Evolutionary conservation across 768 basidiomycete genomes (phyloP).

Genomic region (Coprinellus aureogranulatus): DNA sequence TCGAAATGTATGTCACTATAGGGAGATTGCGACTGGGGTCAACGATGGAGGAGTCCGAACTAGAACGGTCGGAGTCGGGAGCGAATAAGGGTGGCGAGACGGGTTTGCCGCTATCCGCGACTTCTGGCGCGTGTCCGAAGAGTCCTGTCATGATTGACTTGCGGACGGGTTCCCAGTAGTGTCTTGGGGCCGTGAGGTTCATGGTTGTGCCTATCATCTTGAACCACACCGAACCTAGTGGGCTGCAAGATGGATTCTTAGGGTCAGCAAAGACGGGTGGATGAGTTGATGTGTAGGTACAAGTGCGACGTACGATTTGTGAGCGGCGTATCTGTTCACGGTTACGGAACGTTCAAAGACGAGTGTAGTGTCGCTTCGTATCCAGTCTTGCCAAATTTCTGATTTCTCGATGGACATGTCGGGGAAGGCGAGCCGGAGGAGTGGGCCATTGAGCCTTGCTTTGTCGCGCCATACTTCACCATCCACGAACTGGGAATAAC

Average conservation of each 20-base stretch:
- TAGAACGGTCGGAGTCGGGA: neutral
- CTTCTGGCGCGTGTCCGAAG: slow-evolving; percentile 29
- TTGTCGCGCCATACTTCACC: slow-evolving; percentile 54
- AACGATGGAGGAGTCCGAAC: neutral
- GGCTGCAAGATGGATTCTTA: slow-evolving; percentile 19
- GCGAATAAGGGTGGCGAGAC: slow-evolving; percentile 8
- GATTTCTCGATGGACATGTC: slow-evolving; percentile 52
- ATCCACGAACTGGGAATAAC: slow-evolving; percentile 12
- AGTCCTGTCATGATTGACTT: slow-evolving; percentile 25
- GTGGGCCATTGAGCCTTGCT: slow-evolving; percentile 58
- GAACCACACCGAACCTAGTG: slow-evolving; percentile 24
- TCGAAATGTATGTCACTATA: slow-evolving; percentile 56
- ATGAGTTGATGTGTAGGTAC: neutral
- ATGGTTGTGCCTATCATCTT: slow-evolving; percentile 37
- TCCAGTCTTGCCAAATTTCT: slow-evolving; percentile 63
- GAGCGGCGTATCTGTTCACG: slow-evolving; percentile 62
- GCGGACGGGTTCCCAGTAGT: slow-evolving; percentile 38
- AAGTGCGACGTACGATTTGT: slow-evolving; percentile 34
- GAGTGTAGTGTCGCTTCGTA: slow-evolving; percentile 42
- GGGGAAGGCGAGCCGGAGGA: slow-evolving; percentile 67
- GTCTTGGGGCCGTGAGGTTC: slow-evolving; percentile 16
- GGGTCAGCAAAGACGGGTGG: neutral
- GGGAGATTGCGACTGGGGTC: slow-evolving; percentile 14
- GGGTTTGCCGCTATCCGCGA: slow-evolving; percentile 7
- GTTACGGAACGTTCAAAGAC: slow-evolving; percentile 62